Base-by-base conservation (phyloP, 164 flowering plant genomes). In the Warburgia ugandensis region DNA sequence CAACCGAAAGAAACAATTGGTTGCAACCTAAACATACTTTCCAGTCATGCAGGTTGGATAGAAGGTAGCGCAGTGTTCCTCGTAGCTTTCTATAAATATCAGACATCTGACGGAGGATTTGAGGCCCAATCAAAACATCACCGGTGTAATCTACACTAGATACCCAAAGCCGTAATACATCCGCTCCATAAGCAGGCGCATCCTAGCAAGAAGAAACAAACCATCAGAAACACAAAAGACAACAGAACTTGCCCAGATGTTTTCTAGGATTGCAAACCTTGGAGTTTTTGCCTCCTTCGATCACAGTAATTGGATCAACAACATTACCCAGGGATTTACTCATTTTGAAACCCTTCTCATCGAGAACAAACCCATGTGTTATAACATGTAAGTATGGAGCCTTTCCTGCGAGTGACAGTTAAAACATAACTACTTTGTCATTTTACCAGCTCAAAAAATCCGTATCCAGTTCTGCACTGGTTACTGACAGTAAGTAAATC, bases 261-360 rank as follows among this genome's bases (percentile, higher is more conserved):
- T 12, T 48, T 29, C 31, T 20, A 13, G 44, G 11, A 27, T 49
- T 32, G 55, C 73, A 29, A 41, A 90, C 97, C 92, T 74, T 77
- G 45, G 59, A 49, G 57, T 79, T 78, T 61, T 82, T 84, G 33
- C 89, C 94, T 48, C 99, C 99, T 61, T 82, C 95, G 49, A 92
- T 92, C 32, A 92, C 77, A 48, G 39, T 73, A 27, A 62, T 66
- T 55, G 99, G 99, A 68, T 92, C 97, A 16, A 92, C 94, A 60
- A 92, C 99, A 70, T 92, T 92, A 35, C 99, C 99, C 73, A 88
- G 49, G 48, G 99, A 92, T 74, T 92, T 92, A 67, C 99, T 92
- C 99, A 92, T 92, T 70, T 94, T 92, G 12, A 76, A 67, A 59
- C 99, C 99, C 50, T 67, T 92, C 71, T 92, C 99, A 69, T 92